These are phyloP conservation scores for Moesziomyces parantarcticus DNA, from an alignment of 1,284 basidiomycete species.

Conservation along the genomic window DNA sequence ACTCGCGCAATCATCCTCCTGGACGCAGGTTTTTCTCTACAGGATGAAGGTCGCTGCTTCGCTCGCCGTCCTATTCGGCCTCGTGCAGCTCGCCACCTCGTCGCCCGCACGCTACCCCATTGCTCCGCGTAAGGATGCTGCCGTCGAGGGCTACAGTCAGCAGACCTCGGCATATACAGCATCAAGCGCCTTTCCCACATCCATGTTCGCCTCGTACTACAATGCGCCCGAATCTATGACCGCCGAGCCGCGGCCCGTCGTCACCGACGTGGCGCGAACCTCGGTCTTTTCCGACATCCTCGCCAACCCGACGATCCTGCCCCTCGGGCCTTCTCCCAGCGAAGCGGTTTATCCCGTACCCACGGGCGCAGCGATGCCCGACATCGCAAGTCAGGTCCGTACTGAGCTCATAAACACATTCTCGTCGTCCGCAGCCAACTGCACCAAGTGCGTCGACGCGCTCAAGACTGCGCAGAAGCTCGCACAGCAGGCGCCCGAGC, in stretches of 20 bases:
- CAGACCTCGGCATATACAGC: conserved; percentile 55
- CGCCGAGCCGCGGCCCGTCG: conserved; percentile 53
- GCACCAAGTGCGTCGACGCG: conserved; percentile 75
- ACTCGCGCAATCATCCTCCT: neutral
- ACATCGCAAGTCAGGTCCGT: conserved; percentile 72
- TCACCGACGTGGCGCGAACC: conserved; percentile 53
- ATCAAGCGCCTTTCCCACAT: conserved; percentile 63
- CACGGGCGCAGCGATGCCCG: conserved; percentile 58
- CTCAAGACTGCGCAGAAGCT: conserved; percentile 77
- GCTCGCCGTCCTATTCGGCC: conserved; percentile 18
- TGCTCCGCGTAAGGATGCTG: conserved; percentile 10
- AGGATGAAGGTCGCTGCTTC: conserved; percentile 39
- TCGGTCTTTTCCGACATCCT: conserved; percentile 71
- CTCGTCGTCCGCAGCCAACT: conserved; percentile 69
- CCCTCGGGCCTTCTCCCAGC: conserved; percentile 70
- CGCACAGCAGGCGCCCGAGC: conserved; percentile 75
- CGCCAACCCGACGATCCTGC: conserved; percentile 76
- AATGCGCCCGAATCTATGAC: conserved; percentile 43
- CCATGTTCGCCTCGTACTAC: conserved; percentile 59
- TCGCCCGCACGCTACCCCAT: conserved; percentile 17
- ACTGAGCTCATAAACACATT: conserved; percentile 58
- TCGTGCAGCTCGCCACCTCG: conserved; percentile 19
- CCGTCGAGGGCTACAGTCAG: conserved; percentile 11
- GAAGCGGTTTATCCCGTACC: conserved; percentile 58
- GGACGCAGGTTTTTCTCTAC: conserved; percentile 10